Conservation (phyloP, 176 grass and related monocot genomes). For the Dendrocalamus sinicus region DNA sequence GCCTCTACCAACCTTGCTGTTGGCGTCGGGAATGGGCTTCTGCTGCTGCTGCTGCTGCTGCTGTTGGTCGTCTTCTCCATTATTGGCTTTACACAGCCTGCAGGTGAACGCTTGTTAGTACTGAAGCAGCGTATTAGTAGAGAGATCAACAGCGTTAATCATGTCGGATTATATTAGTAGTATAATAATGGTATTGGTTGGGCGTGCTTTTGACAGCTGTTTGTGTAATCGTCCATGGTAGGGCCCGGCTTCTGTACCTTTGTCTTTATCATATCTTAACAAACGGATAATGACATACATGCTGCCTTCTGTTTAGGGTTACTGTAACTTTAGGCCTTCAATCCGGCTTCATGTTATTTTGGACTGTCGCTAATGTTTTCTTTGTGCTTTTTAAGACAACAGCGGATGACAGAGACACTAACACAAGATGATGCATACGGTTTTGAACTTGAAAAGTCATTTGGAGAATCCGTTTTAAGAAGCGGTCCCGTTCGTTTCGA, state of each 20-base stretch:
- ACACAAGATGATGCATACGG: no score
- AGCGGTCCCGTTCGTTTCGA: no score
- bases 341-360: no score
- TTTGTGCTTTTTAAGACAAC: no score
- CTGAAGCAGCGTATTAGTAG: constrained; percentile 40
- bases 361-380: no score
- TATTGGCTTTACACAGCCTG: constrained; percentile 40
- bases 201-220: constrained; percentile 32
- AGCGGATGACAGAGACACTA: no score
- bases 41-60: constrained; percentile 16
- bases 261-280: constrained; percentile 53
- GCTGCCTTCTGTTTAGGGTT: constrained; percentile 57
- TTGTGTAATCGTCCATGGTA: constrained; percentile 21
- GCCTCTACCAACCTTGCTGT: constrained; percentile 68
- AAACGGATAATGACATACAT: constrained; percentile 50
- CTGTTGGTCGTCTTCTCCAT: constrained; percentile 50
- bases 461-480: no score
- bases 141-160: constrained; percentile 40
- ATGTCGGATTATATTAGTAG: neutral
- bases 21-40: constrained; percentile 47
- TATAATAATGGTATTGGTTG: constrained; percentile 43
- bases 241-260: constrained; percentile 31
- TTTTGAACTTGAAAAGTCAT: no score
- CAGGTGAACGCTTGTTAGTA: constrained; percentile 16
- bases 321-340: constrained; percentile 7